Conservation (phyloP, 2,329 filamentous ascomycete species). For the Phyllosticta citrichinensis region DNA sequence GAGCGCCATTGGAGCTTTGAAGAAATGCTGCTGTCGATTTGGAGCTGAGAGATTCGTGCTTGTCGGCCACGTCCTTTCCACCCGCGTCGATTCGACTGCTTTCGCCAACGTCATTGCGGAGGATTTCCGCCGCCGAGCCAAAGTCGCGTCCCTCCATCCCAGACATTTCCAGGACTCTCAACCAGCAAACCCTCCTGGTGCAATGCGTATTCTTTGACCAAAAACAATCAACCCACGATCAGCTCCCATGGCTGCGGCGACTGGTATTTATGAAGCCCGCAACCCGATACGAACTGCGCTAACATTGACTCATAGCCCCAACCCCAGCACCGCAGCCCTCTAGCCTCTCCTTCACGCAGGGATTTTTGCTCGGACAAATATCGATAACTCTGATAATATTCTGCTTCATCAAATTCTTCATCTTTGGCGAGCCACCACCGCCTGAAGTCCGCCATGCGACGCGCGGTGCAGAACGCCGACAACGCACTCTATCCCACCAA, state of each 20-base stretch:
- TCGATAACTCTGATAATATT: conserved; percentile 85
- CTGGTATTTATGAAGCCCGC: not conserved
- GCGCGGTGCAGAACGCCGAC: conserved; percentile 63
- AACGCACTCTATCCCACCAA: conserved; percentile 61
- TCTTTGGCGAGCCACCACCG: conserved; percentile 87
- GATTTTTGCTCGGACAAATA: conserved; percentile 84
- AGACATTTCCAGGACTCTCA: not conserved
- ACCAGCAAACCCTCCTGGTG: not conserved
- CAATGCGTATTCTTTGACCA: not conserved
- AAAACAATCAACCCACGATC: not conserved
- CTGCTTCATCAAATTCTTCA: conserved; percentile 99
- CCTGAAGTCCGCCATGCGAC: conserved; percentile 69
- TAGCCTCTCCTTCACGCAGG: conserved; percentile 85
- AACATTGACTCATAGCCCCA: conserved; percentile 3
- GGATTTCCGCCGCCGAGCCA: conserved; percentile 6
- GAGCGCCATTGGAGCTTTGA: not conserved
- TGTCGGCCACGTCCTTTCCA: not conserved
- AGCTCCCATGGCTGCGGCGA: conserved; percentile 1
- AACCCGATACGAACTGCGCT: not conserved
- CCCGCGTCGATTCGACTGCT: not conserved
- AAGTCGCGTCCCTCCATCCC: not conserved
- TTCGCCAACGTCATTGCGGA: conserved; percentile 8
- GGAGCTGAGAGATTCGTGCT: not conserved
- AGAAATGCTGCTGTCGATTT: not conserved
- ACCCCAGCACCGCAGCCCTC: conserved; percentile 10